Base-by-base conservation (phyloP, 495 filamentous ascomycete genomes). In the Coniosporium apollinis region DNA sequence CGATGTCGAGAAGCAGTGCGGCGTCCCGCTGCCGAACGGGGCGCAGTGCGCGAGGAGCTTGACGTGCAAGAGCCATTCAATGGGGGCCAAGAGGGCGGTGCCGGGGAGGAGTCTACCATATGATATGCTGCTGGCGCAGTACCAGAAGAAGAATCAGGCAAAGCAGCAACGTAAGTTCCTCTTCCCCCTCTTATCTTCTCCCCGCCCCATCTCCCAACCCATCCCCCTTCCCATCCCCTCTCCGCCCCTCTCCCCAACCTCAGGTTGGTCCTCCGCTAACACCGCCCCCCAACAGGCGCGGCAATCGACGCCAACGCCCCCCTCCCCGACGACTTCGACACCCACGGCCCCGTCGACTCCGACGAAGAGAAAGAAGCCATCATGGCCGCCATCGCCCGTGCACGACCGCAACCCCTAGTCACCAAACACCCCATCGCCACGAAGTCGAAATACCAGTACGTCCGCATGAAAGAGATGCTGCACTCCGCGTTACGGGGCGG, bases 131-230 rank as follows among this genome's bases (percentile, higher is more conserved):
- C 69, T 97, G 16, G 73, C 81, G 19, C 79, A 82, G 13, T 96
- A 97, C 55, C 89, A 97, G 61, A 94, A 94, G 67, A 94, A 92
- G 65, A 97, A 96, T 52, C 89, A 96, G 58, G 89, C 89, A 9
- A 87, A 91, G 47, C 81, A 89, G 60, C 87, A 94, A 53, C 91
- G 81, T 85, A 68, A 44, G 69, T 60, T n/a, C 34, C 34, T 18
- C 34, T 33, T 35, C 28, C 25, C 4, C 9, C 19, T 33, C 16
- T 30, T 21, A 22, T 17, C n/a, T 19, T 25, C 11, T 40, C 5
- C 15, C n/a, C 32, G 9, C 24, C 24, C 24, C 19, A 37, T 8
- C 30, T 37, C 11, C 36, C 17, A 13, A 3, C 36, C 37, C 28
- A 35, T 7, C 37, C 18, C 20, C 7, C 11, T 13, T 47, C 34